These are phyloP conservation scores for Tolypocladium endophyticum DNA, from an alignment of 2,329 filamentous ascomycete species.

Conservation along the genomic window DNA sequence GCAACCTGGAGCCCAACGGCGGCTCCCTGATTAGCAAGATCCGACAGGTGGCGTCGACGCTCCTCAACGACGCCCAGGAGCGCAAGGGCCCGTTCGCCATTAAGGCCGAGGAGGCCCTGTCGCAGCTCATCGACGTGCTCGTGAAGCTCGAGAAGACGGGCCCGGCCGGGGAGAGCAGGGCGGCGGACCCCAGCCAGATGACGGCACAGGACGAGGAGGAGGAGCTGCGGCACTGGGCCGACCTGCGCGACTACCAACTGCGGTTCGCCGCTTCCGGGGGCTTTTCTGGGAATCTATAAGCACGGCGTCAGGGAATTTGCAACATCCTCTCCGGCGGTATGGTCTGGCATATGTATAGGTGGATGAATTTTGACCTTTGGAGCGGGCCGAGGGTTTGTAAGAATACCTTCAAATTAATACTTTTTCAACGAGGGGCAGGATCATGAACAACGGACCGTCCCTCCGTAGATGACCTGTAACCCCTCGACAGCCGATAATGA, in stretches of 20 bases:
- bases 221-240: conserved; percentile 68
- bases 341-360: background rate
- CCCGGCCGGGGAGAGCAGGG: conserved; percentile 16
- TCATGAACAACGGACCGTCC: background rate
- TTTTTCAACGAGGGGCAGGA: background rate
- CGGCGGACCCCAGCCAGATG: conserved; percentile 26
- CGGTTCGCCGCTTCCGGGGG: conserved; percentile 59
- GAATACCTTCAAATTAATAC: background rate
- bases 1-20: conserved; percentile 69
- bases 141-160: conserved; percentile 61
- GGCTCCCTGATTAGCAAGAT: conserved; percentile 70
- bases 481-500: background rate
- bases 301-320: background rate
- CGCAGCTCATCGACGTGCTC: conserved; percentile 63
- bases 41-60: conserved; percentile 69
- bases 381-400: background rate
- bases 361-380: background rate
- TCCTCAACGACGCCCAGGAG: conserved; percentile 50
- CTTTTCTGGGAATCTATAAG: conserved; percentile 22
- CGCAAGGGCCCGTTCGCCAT: conserved; percentile 39
- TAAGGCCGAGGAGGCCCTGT: conserved; percentile 60
- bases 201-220: conserved; percentile 58
- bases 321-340: background rate
- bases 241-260: conserved; percentile 66
- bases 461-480: background rate